phyloP scores from a whole-genome alignment of 352 stramenopile species.

The Bremia lactucae region DNA sequence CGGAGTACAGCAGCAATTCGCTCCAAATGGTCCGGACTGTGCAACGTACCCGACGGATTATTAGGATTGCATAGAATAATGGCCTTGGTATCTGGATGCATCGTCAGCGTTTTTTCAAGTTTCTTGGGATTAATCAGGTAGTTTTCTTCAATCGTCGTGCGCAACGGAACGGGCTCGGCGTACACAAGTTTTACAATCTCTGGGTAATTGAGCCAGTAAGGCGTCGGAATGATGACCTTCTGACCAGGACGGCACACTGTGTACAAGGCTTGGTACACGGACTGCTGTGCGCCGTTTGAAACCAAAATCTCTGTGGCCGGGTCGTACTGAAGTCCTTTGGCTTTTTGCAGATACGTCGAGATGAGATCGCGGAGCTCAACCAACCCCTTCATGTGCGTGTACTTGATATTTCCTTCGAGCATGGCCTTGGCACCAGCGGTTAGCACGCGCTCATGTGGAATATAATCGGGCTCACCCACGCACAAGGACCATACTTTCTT shows the following conservation, averaged over 20 bases:
- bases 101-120: conserved; percentile 59
- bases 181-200: conserved; percentile 89
- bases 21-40: conserved; percentile 45
- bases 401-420: conserved; percentile 79
- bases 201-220: conserved; percentile 95
- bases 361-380: conserved; percentile 84
- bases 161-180: conserved; percentile 83
- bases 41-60: conserved; percentile 87
- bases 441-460: conserved; percentile 80
- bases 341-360: conserved; percentile 72
- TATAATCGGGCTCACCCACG: conserved; percentile 94
- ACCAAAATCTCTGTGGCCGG: conserved; percentile 89
- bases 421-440: conserved; percentile 70
- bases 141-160: conserved; percentile 79
- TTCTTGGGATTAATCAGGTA: conserved; percentile 84
- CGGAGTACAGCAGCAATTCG: conserved; percentile 25
- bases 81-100: conserved; percentile 59
- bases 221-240: conserved; percentile 91
- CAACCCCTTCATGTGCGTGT: conserved; percentile 91
- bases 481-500: conserved; percentile 88
- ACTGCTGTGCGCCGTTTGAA: conserved; percentile 93
- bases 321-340: conserved; percentile 87
- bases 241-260: conserved; percentile 83
- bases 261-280: conserved; percentile 88
- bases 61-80: conserved; percentile 94